Conservation (phyloP, 2,329 filamentous ascomycete species). For the Diaporthe nobilis region DNA sequence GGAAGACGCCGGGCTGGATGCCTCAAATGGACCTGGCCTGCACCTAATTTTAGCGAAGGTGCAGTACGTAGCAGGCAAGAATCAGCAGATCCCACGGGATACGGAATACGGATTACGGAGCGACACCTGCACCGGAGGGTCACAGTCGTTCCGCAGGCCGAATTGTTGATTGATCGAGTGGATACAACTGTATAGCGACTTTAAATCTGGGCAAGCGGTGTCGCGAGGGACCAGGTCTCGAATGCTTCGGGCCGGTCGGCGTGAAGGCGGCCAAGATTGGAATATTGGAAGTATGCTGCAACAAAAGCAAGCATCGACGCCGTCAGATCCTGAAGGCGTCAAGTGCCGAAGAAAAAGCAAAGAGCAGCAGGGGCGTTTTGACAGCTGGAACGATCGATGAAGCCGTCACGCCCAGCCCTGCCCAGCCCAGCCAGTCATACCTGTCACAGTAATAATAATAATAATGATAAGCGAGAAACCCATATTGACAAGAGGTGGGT, state of each 20-base stretch:
- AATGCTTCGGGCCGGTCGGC: constrained; percentile 11
- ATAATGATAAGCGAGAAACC: neutral
- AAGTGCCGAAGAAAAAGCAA: constrained; percentile 31
- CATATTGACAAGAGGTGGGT: neutral
- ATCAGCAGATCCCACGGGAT: neutral
- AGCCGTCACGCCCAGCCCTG: constrained; percentile 17
- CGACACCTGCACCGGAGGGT: constrained; percentile 1
- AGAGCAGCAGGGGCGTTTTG: constrained; percentile 3
- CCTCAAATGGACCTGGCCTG: constrained; percentile 20
- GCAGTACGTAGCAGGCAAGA: neutral
- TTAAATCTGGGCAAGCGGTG: neutral
- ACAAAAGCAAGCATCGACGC: constrained; percentile 19
- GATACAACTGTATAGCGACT: neutral
- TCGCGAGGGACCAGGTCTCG: constrained; percentile 3
- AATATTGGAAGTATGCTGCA: constrained; percentile 20
- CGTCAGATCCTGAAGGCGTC: constrained; percentile 15
- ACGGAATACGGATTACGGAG: neutral
- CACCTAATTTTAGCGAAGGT: constrained; percentile 23
- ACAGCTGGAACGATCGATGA: constrained; percentile 27
- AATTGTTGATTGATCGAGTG: neutral
- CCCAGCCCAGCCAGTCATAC: constrained; percentile 15
- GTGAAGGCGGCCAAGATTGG: constrained; percentile 28
- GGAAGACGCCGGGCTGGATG: constrained; percentile 24
- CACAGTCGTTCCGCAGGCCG: neutral
- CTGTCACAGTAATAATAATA: neutral